Base-by-base conservation (phyloP, 2,329 filamentous ascomycete species). In the Microdochium bolleyi region DNA sequence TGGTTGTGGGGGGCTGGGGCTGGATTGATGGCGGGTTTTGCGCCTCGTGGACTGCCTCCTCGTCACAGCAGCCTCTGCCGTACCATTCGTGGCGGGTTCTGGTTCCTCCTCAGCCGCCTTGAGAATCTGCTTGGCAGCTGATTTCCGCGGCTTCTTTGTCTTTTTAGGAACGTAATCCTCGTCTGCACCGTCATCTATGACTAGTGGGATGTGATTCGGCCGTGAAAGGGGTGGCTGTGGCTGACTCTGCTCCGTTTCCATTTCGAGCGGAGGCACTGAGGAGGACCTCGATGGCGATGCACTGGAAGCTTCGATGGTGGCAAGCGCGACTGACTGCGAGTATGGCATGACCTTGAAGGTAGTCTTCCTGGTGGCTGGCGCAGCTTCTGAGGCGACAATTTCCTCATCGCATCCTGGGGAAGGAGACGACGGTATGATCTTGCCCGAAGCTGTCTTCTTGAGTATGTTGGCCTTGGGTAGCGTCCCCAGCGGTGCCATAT, bases 401-500 rank as follows among this genome's bases (percentile, higher is more conserved):
- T 67, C 49, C 61, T 59, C 55, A 61, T 65, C 25, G 63, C 60
- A 5, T 30, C 27, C 1, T 55, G 54, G 38, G 60, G 56, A 24
- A 55, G 44, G 8, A 57, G 54, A 21, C 56, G 53, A 13, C 56
- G 53, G 16, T 73, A 75, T 37, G 68, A 59, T 53, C 59, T 64
- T 49, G 61, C 59, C 53, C 60, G 67, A 52, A 64, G 65, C 13
- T 5, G 24, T 49, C 62, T 72, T 76, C 70, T 83, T 82, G 58
- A 84, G 74, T 64, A 82, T 79, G 49, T 78, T 70, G 22, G 77
- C 78, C 69, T 80, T 82, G 13, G 91, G 91, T 60, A 84, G 76
- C 52, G 84, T 79, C 41, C 91, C 91, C 53, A 96, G 73, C 24
- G 91, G 85, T 51, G 84, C 85, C 91, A 95, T 95, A 62, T 85